Base-by-base conservation (phyloP, 2,329 filamentous ascomycete genomes). In the Fusarium liriodendri region DNA sequence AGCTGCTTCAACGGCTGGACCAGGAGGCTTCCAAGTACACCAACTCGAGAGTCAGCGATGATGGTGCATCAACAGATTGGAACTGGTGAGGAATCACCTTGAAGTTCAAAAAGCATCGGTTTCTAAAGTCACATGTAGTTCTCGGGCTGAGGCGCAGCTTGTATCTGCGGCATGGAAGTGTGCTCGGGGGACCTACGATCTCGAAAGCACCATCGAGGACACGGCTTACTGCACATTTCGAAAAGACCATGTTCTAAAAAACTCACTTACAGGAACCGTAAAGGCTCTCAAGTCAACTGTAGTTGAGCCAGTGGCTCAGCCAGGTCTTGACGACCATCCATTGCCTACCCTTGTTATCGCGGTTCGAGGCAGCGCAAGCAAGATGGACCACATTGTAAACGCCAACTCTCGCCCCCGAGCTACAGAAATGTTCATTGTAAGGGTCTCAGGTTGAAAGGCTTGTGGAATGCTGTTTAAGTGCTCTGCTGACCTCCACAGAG, bases 321-420 rank as follows among this genome's bases (percentile, higher is more conserved):
- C 45, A 38, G 18, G 16, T 4, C 16, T 13, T 22, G 63, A 20
- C 25, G 59, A 65, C 11, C 3, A 32, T 13, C 27, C 67, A 2
- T 32, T 76, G 4, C 74, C 76, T 2, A 59, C 61, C 10, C 64
- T 78, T 7, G 52, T 77, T 8, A 55, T 78, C n/a, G 74, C 76
- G 1, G 66, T 78, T 62, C 66, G 71, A 14, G 76, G 74, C 2
- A 77, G 72, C 35, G 69, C 74, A 4, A 76, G 64, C 16, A 76
- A 70, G 37, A 78, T 78, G 76, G 76, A 78, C 35, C 76, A 78
- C 32, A 68, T 78, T 13, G 66, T 76, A 8, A 78, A 73, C 54
- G 66, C 67, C 13, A 74, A 73, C 16, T 62, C 72, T 20, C 35
- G 47, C 4, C 71, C 74, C 10, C 70, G 25, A 20, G 32, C 59